phyloP scores from a whole-genome alignment of 768 basidiomycete genomes.

The Lentinula guzmanii region DNA sequence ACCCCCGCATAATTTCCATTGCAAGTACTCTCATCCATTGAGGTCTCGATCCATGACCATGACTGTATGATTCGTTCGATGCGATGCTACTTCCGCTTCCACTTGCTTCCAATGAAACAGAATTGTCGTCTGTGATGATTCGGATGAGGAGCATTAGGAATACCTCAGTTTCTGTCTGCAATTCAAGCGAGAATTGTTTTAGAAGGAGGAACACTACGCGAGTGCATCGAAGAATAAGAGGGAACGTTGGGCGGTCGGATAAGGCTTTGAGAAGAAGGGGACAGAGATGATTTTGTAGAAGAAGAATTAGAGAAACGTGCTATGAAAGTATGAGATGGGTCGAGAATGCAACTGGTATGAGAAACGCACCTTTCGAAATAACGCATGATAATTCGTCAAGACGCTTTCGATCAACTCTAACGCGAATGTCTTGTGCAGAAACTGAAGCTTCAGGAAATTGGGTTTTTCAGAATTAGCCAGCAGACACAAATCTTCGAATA shows the following conservation, averaged over 20 bases:
- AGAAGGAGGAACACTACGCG: constrained; percentile 91
- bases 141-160: constrained; percentile 73
- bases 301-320: constrained; percentile 78
- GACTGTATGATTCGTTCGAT: constrained; percentile 17
- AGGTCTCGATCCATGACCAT: constrained; percentile 39
- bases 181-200: constrained; percentile 81
- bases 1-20: constrained; percentile 92
- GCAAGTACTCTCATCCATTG: constrained; percentile 88
- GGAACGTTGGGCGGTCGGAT: constrained; percentile 75
- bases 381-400: constrained; percentile 83
- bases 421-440: constrained; percentile 88
- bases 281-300: constrained; percentile 87
- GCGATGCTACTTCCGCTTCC: constrained; percentile 14
- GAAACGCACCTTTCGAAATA: constrained; percentile 67
- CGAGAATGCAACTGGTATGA: background rate
- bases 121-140: constrained; percentile 51
- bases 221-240: constrained; percentile 83
- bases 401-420: constrained; percentile 97
- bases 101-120: background rate
- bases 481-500: constrained; percentile 91
- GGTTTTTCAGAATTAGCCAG: constrained; percentile 81
- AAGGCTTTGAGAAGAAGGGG: constrained; percentile 84
- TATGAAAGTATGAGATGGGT: constrained; percentile 20
- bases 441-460: constrained; percentile 74
- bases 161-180: constrained; percentile 80